Conservation (phyloP, 2,329 filamentous ascomycete species). For the Ophiostoma tasmaniense region DNA sequence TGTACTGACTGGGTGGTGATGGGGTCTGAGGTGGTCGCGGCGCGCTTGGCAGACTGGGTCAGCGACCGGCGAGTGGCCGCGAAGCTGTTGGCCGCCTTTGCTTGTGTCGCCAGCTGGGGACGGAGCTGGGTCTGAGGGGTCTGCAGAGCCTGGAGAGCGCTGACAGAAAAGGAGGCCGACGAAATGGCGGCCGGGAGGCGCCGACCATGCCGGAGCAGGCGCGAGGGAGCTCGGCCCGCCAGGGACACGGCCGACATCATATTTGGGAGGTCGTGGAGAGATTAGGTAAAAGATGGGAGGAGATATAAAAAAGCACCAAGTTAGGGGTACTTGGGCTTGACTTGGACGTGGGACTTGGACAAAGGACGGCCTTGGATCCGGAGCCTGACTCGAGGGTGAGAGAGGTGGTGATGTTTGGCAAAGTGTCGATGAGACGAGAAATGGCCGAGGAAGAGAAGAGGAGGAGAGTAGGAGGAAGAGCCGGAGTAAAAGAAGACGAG, state of each 20-base stretch:
- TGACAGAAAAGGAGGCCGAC: constrained; percentile 23
- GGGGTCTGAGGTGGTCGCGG: constrained; percentile 33
- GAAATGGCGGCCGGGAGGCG: constrained; percentile 40
- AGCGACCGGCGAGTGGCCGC: constrained; percentile 25
- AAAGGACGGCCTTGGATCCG: neutral
- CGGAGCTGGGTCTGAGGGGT: constrained; percentile 29
- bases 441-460: neutral
- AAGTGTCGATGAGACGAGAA: neutral
- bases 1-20: constrained; percentile 58
- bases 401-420: neutral
- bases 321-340: neutral
- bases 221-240: constrained; percentile 48
- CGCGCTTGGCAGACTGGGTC: constrained; percentile 43
- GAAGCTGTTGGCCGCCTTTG: constrained; percentile 11
- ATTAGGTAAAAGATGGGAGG: constrained; percentile 9
- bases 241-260: constrained; percentile 32
- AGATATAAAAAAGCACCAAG: neutral
- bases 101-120: constrained; percentile 23
- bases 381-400: neutral
- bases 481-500: neutral
- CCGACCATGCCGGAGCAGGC: constrained; percentile 46
- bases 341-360: neutral
- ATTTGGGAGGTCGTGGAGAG: constrained; percentile 10
- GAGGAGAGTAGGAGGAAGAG: neutral
- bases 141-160: constrained; percentile 12